phyloP scores from a whole-genome alignment of 306 rosid species.

The Cicer pinnatifidum region DNA sequence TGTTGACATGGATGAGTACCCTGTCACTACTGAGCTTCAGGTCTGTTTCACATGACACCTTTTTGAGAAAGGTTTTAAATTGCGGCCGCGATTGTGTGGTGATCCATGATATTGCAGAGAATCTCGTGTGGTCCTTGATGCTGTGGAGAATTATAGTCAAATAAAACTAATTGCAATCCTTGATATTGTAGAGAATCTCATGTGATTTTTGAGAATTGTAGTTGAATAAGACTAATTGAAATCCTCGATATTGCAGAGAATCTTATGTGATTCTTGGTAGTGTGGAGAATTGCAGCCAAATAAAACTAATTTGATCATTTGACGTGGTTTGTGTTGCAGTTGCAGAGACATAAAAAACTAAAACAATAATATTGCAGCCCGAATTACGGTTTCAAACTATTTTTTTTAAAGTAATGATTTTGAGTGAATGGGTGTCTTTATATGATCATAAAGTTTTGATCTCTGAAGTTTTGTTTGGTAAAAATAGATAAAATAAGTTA shows the following conservation, averaged over 20 bases:
- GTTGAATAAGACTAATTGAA: background rate
- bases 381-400: background rate
- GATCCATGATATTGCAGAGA: background rate
- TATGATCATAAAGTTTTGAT: constrained; percentile 8
- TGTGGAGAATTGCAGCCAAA: background rate
- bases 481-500: background rate
- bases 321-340: background rate
- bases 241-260: background rate
- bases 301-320: background rate
- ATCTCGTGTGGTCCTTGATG: background rate
- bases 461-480: constrained; percentile 4
- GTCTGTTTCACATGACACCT: constrained; percentile 33
- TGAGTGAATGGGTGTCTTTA: constrained; percentile 6
- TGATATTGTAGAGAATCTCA: background rate
- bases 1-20: constrained; percentile 97
- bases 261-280: too few species aligned
- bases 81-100: background rate
- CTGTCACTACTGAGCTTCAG: constrained; percentile 94
- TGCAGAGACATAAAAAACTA: too few species aligned
- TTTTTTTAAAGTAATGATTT: background rate
- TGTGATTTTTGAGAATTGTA: background rate
- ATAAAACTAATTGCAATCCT: background rate
- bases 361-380: background rate
- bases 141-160: background rate
- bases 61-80: background rate